Conservation (phyloP, 2,329 filamentous ascomycete species). For the Claviceps sp. region DNA sequence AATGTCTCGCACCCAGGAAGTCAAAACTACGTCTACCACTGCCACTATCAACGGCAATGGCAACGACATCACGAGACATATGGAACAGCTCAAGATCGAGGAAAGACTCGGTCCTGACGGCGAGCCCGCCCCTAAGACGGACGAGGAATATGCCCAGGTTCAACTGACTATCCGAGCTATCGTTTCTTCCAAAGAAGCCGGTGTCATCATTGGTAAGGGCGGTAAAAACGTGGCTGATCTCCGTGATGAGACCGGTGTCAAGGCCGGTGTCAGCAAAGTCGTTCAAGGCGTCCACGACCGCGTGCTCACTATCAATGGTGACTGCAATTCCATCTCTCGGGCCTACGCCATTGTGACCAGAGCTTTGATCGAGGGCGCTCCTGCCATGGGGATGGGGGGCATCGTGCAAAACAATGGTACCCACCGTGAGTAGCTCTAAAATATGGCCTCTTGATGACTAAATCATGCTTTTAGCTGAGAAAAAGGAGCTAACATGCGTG, state of each 20-base stretch:
- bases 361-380: slow-evolving; percentile 81
- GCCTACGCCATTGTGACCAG: slow-evolving; percentile 91
- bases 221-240: slow-evolving; percentile 97
- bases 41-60: slow-evolving; percentile 27
- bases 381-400: slow-evolving; percentile 91
- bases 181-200: slow-evolving; percentile 96
- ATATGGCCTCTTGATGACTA: background rate
- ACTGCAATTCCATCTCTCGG: slow-evolving; percentile 75
- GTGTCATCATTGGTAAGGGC: slow-evolving; percentile 96
- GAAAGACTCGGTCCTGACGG: slow-evolving; percentile 60
- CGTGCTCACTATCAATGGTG: slow-evolving; percentile 87
- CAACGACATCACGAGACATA: slow-evolving; percentile 44
- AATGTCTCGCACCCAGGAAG: slow-evolving; percentile 53
- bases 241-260: slow-evolving; percentile 93
- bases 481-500: background rate
- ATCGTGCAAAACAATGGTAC: slow-evolving; percentile 77
- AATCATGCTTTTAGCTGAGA: background rate
- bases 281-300: slow-evolving; percentile 95
- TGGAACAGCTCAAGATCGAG: slow-evolving; percentile 54
- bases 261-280: slow-evolving; percentile 96
- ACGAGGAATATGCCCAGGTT: slow-evolving; percentile 89
- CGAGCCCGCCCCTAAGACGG: slow-evolving; percentile 74
- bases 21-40: slow-evolving; percentile 23
- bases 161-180: slow-evolving; percentile 93
- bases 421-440: slow-evolving; percentile 53